Base-by-base conservation (phyloP, 192 early-diverging fungal species). In the Entomortierella beljakovae region DNA sequence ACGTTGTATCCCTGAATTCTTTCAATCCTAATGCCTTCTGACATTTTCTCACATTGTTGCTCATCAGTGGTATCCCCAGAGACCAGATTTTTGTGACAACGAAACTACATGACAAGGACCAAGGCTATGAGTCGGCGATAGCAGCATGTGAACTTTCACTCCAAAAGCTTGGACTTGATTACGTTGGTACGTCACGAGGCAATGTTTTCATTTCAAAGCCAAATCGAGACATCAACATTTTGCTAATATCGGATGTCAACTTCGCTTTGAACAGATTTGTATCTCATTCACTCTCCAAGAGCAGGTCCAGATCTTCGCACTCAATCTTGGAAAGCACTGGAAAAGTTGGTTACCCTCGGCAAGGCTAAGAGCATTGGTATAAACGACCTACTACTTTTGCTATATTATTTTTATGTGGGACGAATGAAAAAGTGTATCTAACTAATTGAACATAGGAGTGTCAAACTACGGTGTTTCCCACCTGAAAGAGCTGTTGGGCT, bases 41-140 rank as follows among this genome's bases (percentile, higher is more conserved):
- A 18, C 18, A 3, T 34, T 13, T 11, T 29, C 33, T 8, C 32
- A 59, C 59, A 38, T 7, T 2, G 26, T 48, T 31, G 6, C 16
- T 31, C 35, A 20, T 35, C 22, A 82, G 82, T 64, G 81, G 81
- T 33, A 71, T 86, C 40, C 82, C 85, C n/a, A 82, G 86, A 35
- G 71, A 81, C 26, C 55, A 90, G 63, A 81, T 92, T 38, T 92
- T 87, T 68, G 70, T 92, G 28, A 90, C 89, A 15, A 90, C 90
- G 4, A 92, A 92, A 66, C 76, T 92, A 15, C 82, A 71, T 80
- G 71, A 86, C 57, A 8, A 77, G 10, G 83, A 90, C 66, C 88
- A 90, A 48, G 86, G 86, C 0, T 84, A 65, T 54, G 71, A 87
- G 1, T 77, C 68, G 28, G 83, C 84, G 11, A 61, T 89, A 10